Base-by-base conservation (phyloP, 352 stramenopile genomes). In the Globisporangium spinosum region DNA sequence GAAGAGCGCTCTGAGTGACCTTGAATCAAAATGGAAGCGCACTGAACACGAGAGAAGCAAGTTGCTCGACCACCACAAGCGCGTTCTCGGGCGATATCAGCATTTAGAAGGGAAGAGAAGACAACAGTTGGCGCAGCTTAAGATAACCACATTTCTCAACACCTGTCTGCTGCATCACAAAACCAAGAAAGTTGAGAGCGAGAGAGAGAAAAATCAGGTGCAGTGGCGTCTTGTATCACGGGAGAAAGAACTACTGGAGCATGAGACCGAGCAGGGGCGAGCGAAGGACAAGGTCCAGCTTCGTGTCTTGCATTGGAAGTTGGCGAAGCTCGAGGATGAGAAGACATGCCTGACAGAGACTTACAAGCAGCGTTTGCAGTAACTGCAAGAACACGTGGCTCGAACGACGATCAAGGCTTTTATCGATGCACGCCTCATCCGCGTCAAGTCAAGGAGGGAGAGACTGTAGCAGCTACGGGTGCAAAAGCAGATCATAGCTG, bases 21-120 rank as follows among this genome's bases (percentile, higher is more conserved):
- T 90, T 40, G 77, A 87, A 55, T 32, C 15, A 10, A 77, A 75
- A 51, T 90, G 80, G 77, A 70, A 78, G 8, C 17, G 32, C 15
- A 59, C 78, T 0, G 78, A 87, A 49, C 2, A 58, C 0, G 78
- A 84, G 49, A 60, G 71, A 54, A 10, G 63, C 3, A 23, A 67
- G 25, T 34, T 87, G 22, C 43, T 78, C 25, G 59, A 49, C 0
- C 70, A 77, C 23, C 74, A 82, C 15, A 67, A 76, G 22, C 75
- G 67, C 9, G 53, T 79, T 17, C 56, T 83, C 1, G 62, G 71
- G 22, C 72, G 77, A 23, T 70, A 79, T 9, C 70, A 83, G 9
- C 67, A 70, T 32, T 35, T 69, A 35, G 71, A 75, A 2, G 49
- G 64, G 27, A 72, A 77, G 27, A 70, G 69, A 38, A 70, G 65